Percentiles rank a stretch among this genome's conserved stretches.
phyloP scores from a whole-genome alignment of 2,329 filamentous ascomycete genomes.

The Annulohypoxylon truncatum region DNA sequence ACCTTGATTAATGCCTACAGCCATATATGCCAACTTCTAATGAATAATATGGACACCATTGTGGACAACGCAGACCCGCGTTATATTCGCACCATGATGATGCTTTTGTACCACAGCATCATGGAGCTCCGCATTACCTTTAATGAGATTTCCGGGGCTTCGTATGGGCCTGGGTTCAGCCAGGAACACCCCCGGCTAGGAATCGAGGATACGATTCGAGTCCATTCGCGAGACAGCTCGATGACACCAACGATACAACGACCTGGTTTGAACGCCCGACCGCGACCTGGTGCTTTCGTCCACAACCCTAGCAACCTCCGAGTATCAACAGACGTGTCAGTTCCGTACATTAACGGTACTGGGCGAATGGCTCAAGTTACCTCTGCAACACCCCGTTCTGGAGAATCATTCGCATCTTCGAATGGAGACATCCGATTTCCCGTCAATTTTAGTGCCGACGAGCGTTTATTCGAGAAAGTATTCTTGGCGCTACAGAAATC shows the following conservation, averaged over 20 bases:
- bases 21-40: conserved; percentile 71
- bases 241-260: conserved; percentile 65
- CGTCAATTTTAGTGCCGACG: conserved; percentile 78
- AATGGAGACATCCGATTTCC: conserved; percentile 63
- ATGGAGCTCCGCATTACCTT: conserved; percentile 72
- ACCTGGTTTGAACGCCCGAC: conserved; percentile 53
- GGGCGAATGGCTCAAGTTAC: conserved; percentile 64
- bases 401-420: conserved; percentile 78
- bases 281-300: conserved; percentile 53
- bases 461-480: conserved; percentile 83
- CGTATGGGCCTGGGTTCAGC: conserved; percentile 40
- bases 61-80: conserved; percentile 73
- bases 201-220: conserved; percentile 62
- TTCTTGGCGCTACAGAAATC: conserved; percentile 80
- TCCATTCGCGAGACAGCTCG: conserved; percentile 64
- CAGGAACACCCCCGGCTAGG: conserved; percentile 46
- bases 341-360: conserved; percentile 61
- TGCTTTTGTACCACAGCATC: conserved; percentile 74
- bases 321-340: conserved; percentile 66
- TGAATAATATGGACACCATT: conserved; percentile 71
- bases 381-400: conserved; percentile 81
- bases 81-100: conserved; percentile 73
- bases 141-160: conserved; percentile 46
- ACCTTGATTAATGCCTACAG: conserved; percentile 73
- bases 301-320: conserved; percentile 66